Evolutionary conservation across 2,329 filamentous ascomycete species (phyloP).

Genomic region (Pseudocercospora ulei): DNA sequence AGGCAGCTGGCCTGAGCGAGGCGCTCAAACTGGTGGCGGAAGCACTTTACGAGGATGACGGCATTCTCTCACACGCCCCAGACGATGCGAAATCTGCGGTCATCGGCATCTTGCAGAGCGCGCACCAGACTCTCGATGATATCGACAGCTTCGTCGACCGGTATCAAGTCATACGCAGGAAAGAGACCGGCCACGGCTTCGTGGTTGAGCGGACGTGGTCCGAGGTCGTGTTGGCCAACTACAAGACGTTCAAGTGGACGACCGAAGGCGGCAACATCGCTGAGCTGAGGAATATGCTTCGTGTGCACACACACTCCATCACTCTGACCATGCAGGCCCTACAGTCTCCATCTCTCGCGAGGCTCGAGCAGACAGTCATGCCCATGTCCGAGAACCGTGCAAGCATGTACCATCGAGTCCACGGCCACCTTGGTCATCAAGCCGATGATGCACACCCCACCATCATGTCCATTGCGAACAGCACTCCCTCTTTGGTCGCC

Average conservation of each 20-base stretch:
- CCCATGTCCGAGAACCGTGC: conserved; percentile 32
- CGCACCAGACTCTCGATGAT: conserved; percentile 37
- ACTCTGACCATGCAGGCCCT: conserved; percentile 37
- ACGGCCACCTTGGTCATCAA: conserved; percentile 26
- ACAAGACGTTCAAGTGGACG: conserved; percentile 41
- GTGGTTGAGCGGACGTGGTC: conserved; percentile 41
- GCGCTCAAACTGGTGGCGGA: conserved; percentile 41
- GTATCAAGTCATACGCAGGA: conserved; percentile 40
- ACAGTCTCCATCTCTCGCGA: conserved; percentile 36
- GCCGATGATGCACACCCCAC: conserved; percentile 29
- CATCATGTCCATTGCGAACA: conserved; percentile 27
- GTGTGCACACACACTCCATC: conserved; percentile 39
- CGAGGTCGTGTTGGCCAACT: conserved; percentile 37
- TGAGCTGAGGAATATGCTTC: conserved; percentile 36
- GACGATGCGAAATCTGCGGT: conserved; percentile 34
- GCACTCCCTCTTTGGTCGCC: conserved; percentile 20
- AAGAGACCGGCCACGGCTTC: conserved; percentile 36
- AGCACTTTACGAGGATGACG: conserved; percentile 35
- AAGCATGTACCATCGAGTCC: conserved; percentile 27
- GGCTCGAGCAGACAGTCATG: conserved; percentile 30
- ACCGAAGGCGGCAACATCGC: conserved; percentile 38
- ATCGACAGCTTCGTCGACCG: conserved; percentile 40
- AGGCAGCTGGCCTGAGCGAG: conserved; percentile 38
- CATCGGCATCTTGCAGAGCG: conserved; percentile 36
- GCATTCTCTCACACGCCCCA: conserved; percentile 34